Base-by-base conservation (phyloP, 306 rosid genomes). In the Vigna nakashimae region DNA sequence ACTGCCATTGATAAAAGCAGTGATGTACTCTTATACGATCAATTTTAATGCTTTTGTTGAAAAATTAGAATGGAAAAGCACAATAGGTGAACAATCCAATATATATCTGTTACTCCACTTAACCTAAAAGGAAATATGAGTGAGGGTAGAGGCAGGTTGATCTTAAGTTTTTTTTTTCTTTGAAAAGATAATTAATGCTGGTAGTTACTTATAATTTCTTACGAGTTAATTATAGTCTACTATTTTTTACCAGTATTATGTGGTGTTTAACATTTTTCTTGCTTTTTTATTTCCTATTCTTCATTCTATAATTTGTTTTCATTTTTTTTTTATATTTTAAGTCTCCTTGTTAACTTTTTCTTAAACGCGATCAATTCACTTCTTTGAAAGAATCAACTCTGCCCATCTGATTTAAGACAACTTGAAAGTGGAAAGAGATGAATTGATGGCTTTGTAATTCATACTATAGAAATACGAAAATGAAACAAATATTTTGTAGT, bases 31-130 rank as follows among this genome's bases (percentile, higher is more conserved):
- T 62, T 12, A 62, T 60, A 32, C 16, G 14, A 62, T 62, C 17
- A 57, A 40, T 38, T 17, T 32, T 65, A 40, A 40, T 14, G 51
- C 51, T 40, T 65, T 64, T 15, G 49, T 40, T 65, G 20, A 49
- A 34, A 30, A 45, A 30, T 28, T 7, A 49, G 65, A 71, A 53
- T 38, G 22, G 42, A 72, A 40, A 36, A 49, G 51, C 38, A 48
- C 50, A 66, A 66, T 42, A 65, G 59, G 51, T 56, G 79, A 80
- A 67, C 86, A 82, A 71, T 80, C 59, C 73, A 79, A 79, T 43
- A 64, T 64, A 79, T 50, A 42, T 20, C 63, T 74, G 82, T 42
- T 42, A 42, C 10, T 42, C 46, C 46, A 9, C 12, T 42, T 42
- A 42, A 42, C 46, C 46, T 42, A 42, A 42, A 42, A 42, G 2